A percentile compares a stretch with the other conserved stretches of the same genome.
phyloP scores from a whole-genome alignment of 2,329 filamentous ascomycete species.

The Fusarium xylarioides region DNA sequence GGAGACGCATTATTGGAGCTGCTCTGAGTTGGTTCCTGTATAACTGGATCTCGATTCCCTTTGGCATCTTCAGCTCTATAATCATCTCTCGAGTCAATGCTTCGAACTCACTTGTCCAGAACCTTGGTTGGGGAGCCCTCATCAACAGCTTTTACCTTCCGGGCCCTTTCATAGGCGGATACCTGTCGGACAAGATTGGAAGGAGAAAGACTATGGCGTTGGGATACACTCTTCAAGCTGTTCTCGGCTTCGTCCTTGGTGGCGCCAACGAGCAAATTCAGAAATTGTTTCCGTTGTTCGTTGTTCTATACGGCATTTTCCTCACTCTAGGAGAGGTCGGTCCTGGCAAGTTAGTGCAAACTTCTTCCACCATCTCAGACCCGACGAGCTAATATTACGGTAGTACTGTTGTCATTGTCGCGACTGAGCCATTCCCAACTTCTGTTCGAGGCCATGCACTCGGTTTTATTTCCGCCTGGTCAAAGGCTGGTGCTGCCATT shows the following conservation, averaged over 20 bases:
- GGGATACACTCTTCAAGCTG: background rate
- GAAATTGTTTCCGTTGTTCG: background rate
- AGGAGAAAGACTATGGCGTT: background rate
- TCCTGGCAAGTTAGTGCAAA: background rate
- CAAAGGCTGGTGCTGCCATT: constrained; percentile 4
- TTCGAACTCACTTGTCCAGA: constrained; percentile 3
- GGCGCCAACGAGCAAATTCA: background rate
- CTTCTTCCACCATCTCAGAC: too few species aligned
- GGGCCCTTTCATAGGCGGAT: background rate
- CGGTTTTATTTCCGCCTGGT: background rate
- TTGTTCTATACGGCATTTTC: background rate
- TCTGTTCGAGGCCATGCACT: background rate
- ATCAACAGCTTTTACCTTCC: constrained; percentile 3
- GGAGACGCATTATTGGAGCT: background rate
- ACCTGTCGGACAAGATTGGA: background rate
- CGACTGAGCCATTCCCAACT: constrained; percentile 8
- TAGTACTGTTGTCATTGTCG: background rate
- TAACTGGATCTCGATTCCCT: constrained; percentile 7
- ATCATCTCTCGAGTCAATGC: background rate
- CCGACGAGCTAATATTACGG: rapidly evolving
- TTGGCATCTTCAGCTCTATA: constrained; percentile 3
- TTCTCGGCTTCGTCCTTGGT: background rate
- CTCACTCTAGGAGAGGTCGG: background rate
- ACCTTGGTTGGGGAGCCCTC: background rate
- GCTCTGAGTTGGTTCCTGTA: constrained; percentile 2